Evolutionary conservation across 2,329 filamentous ascomycete species (phyloP).

Genomic region (Raffaelea deltoideospora): DNA sequence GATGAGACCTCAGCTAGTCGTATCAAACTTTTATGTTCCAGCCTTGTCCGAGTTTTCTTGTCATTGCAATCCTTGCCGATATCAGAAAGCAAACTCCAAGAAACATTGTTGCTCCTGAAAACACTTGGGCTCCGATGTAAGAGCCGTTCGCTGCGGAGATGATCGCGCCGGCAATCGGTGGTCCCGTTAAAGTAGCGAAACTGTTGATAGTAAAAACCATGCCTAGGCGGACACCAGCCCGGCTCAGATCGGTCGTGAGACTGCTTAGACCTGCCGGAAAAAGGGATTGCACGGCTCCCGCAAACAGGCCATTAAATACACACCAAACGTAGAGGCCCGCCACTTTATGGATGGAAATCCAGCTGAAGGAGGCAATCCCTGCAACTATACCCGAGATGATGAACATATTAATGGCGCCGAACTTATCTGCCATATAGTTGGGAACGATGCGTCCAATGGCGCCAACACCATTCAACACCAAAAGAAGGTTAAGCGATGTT

Average conservation of each 20-base stretch:
- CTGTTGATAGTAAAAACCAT: constrained; percentile 43
- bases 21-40: no score
- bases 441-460: constrained; percentile 41
- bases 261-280: constrained; percentile 48
- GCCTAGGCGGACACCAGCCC: constrained; percentile 39
- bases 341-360: constrained; percentile 38
- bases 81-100: constrained; percentile 24
- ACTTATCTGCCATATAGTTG: constrained; percentile 39
- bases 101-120: constrained; percentile 27
- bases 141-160: constrained; percentile 24
- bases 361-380: constrained; percentile 32
- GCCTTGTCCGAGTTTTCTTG: constrained; percentile 20
- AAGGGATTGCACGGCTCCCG: constrained; percentile 47
- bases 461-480: constrained; percentile 51
- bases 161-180: constrained; percentile 35
- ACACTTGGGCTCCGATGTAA: constrained; percentile 33
- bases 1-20: no score
- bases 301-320: constrained; percentile 47
- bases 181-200: constrained; percentile 35
- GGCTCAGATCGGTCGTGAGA: constrained; percentile 34
- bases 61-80: constrained; percentile 22
- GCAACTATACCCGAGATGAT: constrained; percentile 29
- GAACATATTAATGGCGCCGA: constrained; percentile 46
- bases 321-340: constrained; percentile 45
- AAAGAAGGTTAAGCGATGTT: constrained; percentile 42